These are phyloP conservation scores for Synchytrium microbalum DNA, from an alignment of 371 early-diverging fungal genomes.

Conservation along the genomic window DNA sequence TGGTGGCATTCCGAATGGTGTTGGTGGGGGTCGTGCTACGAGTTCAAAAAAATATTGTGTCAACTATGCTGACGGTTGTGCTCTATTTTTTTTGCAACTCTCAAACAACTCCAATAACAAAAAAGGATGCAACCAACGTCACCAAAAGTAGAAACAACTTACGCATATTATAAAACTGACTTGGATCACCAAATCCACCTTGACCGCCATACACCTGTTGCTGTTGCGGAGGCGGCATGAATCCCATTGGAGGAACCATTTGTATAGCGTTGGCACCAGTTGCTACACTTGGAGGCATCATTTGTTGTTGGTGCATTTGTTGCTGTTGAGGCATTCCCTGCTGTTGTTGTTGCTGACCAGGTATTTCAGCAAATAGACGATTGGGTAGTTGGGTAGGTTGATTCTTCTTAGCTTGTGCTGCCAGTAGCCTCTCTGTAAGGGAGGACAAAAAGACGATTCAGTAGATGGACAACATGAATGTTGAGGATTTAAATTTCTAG, in stretches of 20 bases:
- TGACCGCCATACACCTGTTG: neutral
- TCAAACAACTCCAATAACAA: no score
- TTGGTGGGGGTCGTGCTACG: no score
- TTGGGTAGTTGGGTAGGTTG: constrained; percentile 47
- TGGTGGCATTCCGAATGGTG: no score
- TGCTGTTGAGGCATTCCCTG: constrained; percentile 5
- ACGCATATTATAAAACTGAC: neutral
- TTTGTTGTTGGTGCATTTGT: constrained; percentile 1
- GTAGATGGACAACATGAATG: neutral
- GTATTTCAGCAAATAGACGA: constrained; percentile 61
- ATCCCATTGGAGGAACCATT: constrained; percentile 7
- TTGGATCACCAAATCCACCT: neutral
- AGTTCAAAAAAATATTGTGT: no score
- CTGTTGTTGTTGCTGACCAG: constrained; percentile 1
- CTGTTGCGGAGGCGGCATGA: neutral
- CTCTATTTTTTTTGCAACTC: no score
- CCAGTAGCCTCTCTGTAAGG: constrained; percentile 75
- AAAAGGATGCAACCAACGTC: no score
- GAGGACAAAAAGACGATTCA: constrained; percentile 5
- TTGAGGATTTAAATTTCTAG: constrained; percentile 2
- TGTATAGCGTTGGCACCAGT: constrained; percentile 9
- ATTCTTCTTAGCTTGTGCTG: constrained; percentile 79
- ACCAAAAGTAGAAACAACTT: no score
- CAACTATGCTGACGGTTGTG: no score
- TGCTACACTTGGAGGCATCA: constrained; percentile 5